phyloP scores from a whole-genome alignment of 805 yeast genomes.

The Yamadazyma ubonensis region DNA sequence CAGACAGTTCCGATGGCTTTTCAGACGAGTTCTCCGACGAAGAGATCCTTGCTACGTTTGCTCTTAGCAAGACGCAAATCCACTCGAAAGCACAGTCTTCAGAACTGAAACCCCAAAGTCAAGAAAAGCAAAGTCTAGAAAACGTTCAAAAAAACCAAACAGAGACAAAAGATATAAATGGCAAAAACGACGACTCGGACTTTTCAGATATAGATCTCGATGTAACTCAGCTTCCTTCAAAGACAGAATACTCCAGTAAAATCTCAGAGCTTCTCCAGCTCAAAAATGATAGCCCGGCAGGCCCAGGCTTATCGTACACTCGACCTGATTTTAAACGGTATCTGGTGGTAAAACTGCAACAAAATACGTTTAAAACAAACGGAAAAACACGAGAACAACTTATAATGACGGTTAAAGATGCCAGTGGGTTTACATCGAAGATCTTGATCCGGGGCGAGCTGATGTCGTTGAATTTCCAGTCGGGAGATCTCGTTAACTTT shows the following conservation, averaged over 20 bases:
- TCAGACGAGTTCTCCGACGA: conserved; percentile 3
- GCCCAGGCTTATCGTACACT: conserved; percentile 42
- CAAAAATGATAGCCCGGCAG: conserved; percentile 9
- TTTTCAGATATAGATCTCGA: not conserved
- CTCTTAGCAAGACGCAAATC: not conserved
- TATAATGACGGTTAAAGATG: conserved; percentile 52
- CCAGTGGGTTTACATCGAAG: conserved; percentile 29
- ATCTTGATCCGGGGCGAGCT: conserved; percentile 64
- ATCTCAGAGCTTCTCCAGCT: conserved; percentile 3
- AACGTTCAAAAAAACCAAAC: too few relatives aligned
- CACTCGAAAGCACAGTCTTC: not conserved
- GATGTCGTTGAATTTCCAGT: conserved; percentile 46
- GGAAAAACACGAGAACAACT: conserved; percentile 43
- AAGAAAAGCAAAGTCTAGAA: not conserved
- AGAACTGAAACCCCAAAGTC: too few relatives aligned
- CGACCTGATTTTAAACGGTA: conserved; percentile 50
- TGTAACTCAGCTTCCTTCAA: too few relatives aligned
- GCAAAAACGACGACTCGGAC: conserved; percentile 5
- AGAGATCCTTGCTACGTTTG: not conserved
- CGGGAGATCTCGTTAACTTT: conserved; percentile 61
- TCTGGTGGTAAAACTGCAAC: conserved; percentile 38
- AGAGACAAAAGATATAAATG: not conserved
- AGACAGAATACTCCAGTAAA: conserved; percentile 11
- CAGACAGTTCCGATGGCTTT: not conserved
- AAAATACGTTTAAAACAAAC: conserved; percentile 29